phyloP scores from a whole-genome alignment of 1,284 basidiomycete genomes.

The Crepidotus sp. region DNA sequence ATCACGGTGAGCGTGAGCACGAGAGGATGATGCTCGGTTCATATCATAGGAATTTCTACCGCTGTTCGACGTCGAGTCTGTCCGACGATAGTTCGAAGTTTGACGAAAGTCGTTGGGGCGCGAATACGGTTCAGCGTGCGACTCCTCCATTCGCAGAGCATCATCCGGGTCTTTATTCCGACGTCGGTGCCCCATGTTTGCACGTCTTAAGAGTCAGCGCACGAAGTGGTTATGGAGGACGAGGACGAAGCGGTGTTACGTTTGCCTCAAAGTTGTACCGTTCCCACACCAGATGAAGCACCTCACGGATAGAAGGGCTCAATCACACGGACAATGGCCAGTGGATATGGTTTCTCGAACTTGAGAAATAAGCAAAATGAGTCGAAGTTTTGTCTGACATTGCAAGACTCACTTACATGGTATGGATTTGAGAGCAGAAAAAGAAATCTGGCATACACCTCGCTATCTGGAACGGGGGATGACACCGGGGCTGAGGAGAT shows the following conservation, averaged over 20 bases:
- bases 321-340: slow-evolving; percentile 1
- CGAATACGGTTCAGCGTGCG: slow-evolving; percentile 20
- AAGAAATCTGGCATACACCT: slow-evolving; percentile 15
- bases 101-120: slow-evolving; percentile 22
- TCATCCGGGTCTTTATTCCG: slow-evolving; percentile 10
- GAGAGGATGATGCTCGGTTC: slow-evolving; percentile 40
- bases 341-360: slow-evolving; percentile 1
- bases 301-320: background rate
- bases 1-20: slow-evolving; percentile 36
- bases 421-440: slow-evolving; percentile 3
- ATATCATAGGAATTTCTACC: slow-evolving; percentile 35
- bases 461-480: background rate
- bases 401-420: slow-evolving; percentile 24
- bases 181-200: slow-evolving; percentile 11
- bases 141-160: slow-evolving; percentile 11
- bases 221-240: slow-evolving; percentile 4
- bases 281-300: background rate
- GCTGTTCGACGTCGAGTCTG: slow-evolving; percentile 30
- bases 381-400: background rate
- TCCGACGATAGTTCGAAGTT: slow-evolving; percentile 40
- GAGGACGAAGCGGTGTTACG: slow-evolving; percentile 13
- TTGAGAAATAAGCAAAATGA: slow-evolving; percentile 4
- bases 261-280: slow-evolving; percentile 9
- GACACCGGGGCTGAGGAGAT: background rate
- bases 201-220: slow-evolving; percentile 10